Percentiles rank a stretch among this genome's conserved stretches.
Conservation (phyloP, 176 grass and related monocot species). For the Aegilops tauschii region DNA sequence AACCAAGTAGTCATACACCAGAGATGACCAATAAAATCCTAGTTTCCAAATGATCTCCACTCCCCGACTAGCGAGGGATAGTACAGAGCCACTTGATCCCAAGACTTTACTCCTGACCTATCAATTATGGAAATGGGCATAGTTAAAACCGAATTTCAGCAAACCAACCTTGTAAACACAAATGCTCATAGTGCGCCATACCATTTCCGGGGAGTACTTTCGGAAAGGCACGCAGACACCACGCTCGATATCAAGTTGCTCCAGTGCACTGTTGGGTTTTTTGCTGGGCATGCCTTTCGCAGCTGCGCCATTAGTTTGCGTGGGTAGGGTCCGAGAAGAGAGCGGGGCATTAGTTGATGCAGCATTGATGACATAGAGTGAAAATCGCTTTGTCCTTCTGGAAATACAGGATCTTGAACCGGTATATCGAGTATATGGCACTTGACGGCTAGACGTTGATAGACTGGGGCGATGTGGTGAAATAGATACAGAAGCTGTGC, state of each 20-base stretch:
- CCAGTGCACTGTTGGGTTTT: constrained; percentile 68
- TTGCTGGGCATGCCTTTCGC: constrained; percentile 27
- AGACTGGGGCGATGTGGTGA: constrained; percentile 21
- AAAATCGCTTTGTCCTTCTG: constrained; percentile 26
- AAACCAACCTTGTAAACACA: constrained; percentile 4
- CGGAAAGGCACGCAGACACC: constrained; percentile 91
- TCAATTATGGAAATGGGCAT: constrained; percentile 23
- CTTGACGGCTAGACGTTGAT: background rate
- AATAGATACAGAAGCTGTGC: constrained; percentile 49
- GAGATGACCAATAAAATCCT: constrained; percentile 90
- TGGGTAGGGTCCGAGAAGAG: constrained; percentile 35
- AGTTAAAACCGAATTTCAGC: background rate
- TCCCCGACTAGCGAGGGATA: constrained; percentile 82
- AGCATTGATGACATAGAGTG: constrained; percentile 41
- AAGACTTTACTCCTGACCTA: constrained; percentile 93
- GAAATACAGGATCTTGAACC: constrained; percentile 16
- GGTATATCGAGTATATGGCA: background rate
- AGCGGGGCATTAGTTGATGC: constrained; percentile 30
- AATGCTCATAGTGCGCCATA: constrained; percentile 22
- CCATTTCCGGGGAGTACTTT: constrained; percentile 80
- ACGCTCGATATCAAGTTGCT: constrained; percentile 97
- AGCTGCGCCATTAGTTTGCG: constrained; percentile 27
- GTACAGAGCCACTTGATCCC: constrained; percentile 80
- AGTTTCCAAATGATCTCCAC: constrained; percentile 91
- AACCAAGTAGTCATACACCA: constrained; percentile 82